These are phyloP conservation scores for Gilbertella persicaria DNA, from an alignment of 371 early-diverging fungal genomes.

Conservation along the genomic window DNA sequence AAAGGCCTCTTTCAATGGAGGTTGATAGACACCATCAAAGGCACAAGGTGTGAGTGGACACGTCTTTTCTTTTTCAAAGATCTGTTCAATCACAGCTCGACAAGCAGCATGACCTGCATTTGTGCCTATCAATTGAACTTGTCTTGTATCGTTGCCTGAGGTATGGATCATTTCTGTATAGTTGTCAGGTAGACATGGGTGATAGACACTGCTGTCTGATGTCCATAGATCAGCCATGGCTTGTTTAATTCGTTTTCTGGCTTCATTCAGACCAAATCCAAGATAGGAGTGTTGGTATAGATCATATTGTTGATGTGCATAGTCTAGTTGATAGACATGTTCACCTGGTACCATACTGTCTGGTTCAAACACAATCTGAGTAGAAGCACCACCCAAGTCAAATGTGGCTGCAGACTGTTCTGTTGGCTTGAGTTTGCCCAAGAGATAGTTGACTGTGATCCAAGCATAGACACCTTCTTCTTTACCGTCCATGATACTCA, in stretches of 20 bases:
- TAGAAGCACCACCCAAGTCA: slow-evolving; percentile 96
- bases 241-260: slow-evolving; percentile 45
- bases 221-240: slow-evolving; percentile 28
- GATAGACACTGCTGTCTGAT: slow-evolving; percentile 29
- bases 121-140: slow-evolving; percentile 46
- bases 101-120: slow-evolving; percentile 61
- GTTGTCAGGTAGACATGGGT: slow-evolving; percentile 41
- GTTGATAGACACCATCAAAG: slow-evolving; percentile 93
- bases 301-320: slow-evolving; percentile 67
- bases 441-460: slow-evolving; percentile 96
- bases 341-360: slow-evolving; percentile 61
- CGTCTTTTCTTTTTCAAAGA: slow-evolving; percentile 62
- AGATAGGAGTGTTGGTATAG: slow-evolving; percentile 95
- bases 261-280: slow-evolving; percentile 89
- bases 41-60: slow-evolving; percentile 75
- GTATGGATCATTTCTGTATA: slow-evolving; percentile 32
- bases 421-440: slow-evolving; percentile 54
- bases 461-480: slow-evolving; percentile 98
- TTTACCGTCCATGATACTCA: slow-evolving; percentile 92
- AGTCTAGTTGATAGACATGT: slow-evolving; percentile 69
- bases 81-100: slow-evolving; percentile 50
- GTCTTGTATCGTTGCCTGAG: slow-evolving; percentile 6
- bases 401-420: slow-evolving; percentile 85
- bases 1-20: slow-evolving; percentile 72
- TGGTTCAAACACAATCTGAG: slow-evolving; percentile 96